Base-by-base conservation (phyloP, 352 stramenopile species). In the Pythium biforme region DNA sequence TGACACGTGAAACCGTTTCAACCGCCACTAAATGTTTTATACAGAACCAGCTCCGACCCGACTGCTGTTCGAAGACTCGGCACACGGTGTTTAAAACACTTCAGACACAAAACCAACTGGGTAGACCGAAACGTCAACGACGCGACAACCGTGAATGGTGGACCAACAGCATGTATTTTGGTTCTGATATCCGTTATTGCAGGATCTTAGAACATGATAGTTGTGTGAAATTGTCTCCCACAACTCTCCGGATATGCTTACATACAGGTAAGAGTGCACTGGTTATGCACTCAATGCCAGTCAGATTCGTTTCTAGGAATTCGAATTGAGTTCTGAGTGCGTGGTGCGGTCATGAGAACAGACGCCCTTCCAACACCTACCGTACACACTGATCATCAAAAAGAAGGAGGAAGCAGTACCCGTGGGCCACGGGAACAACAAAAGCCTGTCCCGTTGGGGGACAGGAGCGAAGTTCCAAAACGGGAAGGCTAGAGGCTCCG, bases 231-330 rank as follows among this genome's bases (percentile, higher is more conserved):
- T 9, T 12, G 11, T 43, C 17, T 43, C 12, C 2, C 0, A 4
- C 19, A 17, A 59, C 39, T 45, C 37, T 33, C 2, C 15, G 19
- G n/a, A 47, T 57, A 57, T n/a, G n/a, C n/a, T n/a, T n/a, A n/a
- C 11, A 22, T 14, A 22, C 26, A 31, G n/a, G 23, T 27, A 0
- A 40, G 1, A 17, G 14, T 29, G 27, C 27, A 31, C 19, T 2
- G 10, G n/a, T 43, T 64, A 33, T 64, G 48, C 40, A 46, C n/a
- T 10, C 23, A 33, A n/a, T n/a, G n/a, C 25, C 49, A 37, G 53
- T 64, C 58, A 64, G 58, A 58, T 58, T 58, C 34, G 48, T 52
- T 53, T 37, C 31, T 10, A 22, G 26, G 29, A 60, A 27, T 41
- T 53, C 41, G 27, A 53, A 54, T 25, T 43, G 37, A 43, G 37